phyloP scores from a whole-genome alignment of 1,139 yeast species.

The Debaryomyces subglobosus region DNA sequence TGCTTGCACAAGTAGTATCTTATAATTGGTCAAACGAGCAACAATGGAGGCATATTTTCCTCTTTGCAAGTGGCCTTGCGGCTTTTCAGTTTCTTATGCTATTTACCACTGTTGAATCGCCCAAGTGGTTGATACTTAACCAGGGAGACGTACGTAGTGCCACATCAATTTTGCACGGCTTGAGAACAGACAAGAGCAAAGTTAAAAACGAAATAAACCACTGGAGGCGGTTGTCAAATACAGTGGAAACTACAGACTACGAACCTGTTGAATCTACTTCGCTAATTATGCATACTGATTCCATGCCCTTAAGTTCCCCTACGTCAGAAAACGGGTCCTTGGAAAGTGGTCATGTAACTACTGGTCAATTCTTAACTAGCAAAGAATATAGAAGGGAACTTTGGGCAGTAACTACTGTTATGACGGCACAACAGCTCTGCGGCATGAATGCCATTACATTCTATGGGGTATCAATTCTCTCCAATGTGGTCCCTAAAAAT shows the following conservation, averaged over 20 bases:
- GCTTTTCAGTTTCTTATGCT: slow-evolving; percentile 32
- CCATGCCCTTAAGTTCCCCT: slow-evolving; percentile 1
- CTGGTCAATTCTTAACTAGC: slow-evolving; percentile 26
- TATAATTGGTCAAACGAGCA: slow-evolving; percentile 36
- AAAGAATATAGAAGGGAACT: slow-evolving; percentile 28
- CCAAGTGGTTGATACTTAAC: slow-evolving; percentile 42
- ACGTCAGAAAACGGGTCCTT: slow-evolving; percentile 27
- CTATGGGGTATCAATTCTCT: slow-evolving; percentile 40
- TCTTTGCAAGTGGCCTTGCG: slow-evolving; percentile 29
- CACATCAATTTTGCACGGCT: slow-evolving; percentile 26
- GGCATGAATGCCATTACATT: slow-evolving; percentile 47
- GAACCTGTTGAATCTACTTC: slow-evolving; percentile 18
- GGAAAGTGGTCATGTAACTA: slow-evolving; percentile 31
- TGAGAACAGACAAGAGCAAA: slow-evolving; percentile 34
- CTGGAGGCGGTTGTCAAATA: slow-evolving; percentile 36
- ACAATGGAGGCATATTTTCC: slow-evolving; percentile 39
- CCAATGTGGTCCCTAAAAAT: slow-evolving; percentile 26
- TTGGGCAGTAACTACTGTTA: slow-evolving; percentile 33
- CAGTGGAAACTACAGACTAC: slow-evolving; percentile 7
- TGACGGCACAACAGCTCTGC: slow-evolving; percentile 45
- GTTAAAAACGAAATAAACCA: slow-evolving; percentile 40
- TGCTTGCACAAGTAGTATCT: slow-evolving; percentile 36
- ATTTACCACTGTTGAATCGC: slow-evolving; percentile 40
- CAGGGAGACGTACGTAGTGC: slow-evolving; percentile 34
- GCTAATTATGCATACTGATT: slow-evolving; percentile 9